These are phyloP conservation scores for Combretum micranthum DNA, from an alignment of 345 rosid genomes.

Conservation along the genomic window DNA sequence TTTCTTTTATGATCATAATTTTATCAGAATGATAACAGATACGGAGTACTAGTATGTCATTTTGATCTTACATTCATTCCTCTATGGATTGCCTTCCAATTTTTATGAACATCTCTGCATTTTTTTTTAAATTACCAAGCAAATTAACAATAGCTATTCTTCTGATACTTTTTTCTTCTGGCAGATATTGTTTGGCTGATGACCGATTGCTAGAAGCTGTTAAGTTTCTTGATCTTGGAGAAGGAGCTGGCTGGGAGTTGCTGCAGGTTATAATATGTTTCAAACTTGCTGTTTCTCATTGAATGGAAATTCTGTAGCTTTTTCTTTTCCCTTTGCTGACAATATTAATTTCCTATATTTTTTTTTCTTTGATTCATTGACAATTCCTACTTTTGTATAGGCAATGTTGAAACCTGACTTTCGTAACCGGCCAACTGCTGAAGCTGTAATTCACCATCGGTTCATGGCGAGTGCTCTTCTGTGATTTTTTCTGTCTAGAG, in stretches of 20 bases:
- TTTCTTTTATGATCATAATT: too few relatives aligned
- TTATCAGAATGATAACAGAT: too few relatives aligned
- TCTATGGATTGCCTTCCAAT: too few relatives aligned
- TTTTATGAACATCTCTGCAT: background rate
- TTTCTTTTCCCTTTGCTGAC: background rate
- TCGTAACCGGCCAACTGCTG: conserved; percentile 70
- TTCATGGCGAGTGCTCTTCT: conserved; percentile 42
- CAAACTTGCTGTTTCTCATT: background rate
- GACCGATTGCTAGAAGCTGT: conserved; percentile 79
- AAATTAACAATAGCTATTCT: background rate
- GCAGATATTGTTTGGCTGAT: conserved; percentile 92
- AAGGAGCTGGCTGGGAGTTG: conserved; percentile 86
- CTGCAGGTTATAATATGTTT: conserved; percentile 53
- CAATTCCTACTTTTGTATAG: conserved; percentile 24
- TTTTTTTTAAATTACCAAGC: background rate
- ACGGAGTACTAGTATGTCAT: too few relatives aligned
- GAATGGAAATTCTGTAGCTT: background rate
- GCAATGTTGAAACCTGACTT: conserved; percentile 78
- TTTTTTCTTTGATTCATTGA: background rate
- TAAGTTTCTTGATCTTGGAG: conserved; percentile 72
- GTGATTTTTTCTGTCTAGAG: conserved; percentile 15
- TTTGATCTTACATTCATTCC: too few relatives aligned
- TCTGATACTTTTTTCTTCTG: background rate
- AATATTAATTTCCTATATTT: background rate
- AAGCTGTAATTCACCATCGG: conserved; percentile 66